Evolutionary conservation across 352 stramenopile species (phyloP), one percentile per base, ranked within the genome.

Genomic region (Pythium rhizo-oryzae): DNA sequence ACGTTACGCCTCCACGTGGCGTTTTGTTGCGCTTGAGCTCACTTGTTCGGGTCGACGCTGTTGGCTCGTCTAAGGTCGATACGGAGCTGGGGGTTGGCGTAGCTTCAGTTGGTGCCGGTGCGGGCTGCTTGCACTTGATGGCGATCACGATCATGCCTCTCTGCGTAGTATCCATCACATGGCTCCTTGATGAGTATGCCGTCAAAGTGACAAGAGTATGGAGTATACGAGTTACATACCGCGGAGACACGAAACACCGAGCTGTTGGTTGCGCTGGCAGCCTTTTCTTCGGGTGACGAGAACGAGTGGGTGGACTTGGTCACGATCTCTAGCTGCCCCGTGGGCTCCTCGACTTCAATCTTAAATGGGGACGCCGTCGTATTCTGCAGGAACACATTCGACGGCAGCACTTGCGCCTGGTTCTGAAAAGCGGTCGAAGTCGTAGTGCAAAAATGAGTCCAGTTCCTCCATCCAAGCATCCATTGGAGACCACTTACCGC

Each of bases 361-460:
- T 81, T 65, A 67, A 89, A 87, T 13, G 81, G 74, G 8, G 67
- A 84, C 13, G 74, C 21, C 4, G 85, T 89, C 33, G 74, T 87
- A 69, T 95, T 95, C 55, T 93, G 82, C 4, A 95, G 61, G 39
- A 92, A 93, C 19, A 95, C 78, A 58, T 93, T 95, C 9, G 79
- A 85, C 0, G 87, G 81, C 24, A 85, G 70, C 33, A 81, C 68
- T 53, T 85, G 72, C 6, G 66, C 54, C 18, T 68, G 53, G 28
- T 81, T 75, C 78, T 85, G 44, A 5, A 23, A 9, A 24, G 15
- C 35, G 1, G 41, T 30, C 2, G 19, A 19, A 21, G 15, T 37
- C 41, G 18, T n/a, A n/a, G 18, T 16, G 8, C 13, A 12, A 43
- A 3, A 43, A 43, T 43, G 4, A 43, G 37, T 43, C 15, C 37